Conservation (phyloP, 306 rosid species). For the Psophocarpus tetragonolobus region DNA sequence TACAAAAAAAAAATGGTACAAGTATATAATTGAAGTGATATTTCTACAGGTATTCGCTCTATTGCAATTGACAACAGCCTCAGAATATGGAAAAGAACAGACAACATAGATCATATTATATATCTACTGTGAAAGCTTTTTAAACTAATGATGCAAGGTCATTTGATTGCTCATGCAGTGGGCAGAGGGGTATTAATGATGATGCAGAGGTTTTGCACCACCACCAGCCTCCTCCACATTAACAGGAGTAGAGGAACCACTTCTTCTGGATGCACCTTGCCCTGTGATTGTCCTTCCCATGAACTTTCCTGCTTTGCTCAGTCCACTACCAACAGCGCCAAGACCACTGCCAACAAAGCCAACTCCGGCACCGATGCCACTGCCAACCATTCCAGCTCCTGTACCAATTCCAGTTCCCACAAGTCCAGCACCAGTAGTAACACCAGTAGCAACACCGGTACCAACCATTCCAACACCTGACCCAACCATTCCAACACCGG, state of each 20-base stretch:
- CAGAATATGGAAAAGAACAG: conserved; percentile 27
- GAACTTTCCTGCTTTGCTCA: conserved; percentile 80
- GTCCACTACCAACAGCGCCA: conserved; percentile 58
- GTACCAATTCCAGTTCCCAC: conserved; percentile 51
- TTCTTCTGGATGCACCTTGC: conserved; percentile 47
- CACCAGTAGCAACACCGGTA: conserved; percentile 57
- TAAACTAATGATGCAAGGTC: conserved; percentile 27
- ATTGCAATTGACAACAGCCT: conserved; percentile 18
- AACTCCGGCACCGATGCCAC: conserved; percentile 36
- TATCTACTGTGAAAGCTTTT: conserved; percentile 43
- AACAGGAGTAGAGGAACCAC: conserved; percentile 73
- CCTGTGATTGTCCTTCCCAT: conserved; percentile 92
- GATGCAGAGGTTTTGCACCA: conserved; percentile 59
- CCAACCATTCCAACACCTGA: conserved; percentile 73
- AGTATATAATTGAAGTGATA: conserved; percentile 32
- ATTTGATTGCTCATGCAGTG: conserved; percentile 33
- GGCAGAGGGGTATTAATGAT: neutral
- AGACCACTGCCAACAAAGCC: conserved; percentile 50
- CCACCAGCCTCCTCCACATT: conserved; percentile 68
- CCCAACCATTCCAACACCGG: conserved; percentile 70
- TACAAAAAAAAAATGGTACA: conserved; percentile 35
- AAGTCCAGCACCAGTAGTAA: conserved; percentile 44
- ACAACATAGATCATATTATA: neutral
- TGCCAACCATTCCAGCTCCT: conserved; percentile 28
- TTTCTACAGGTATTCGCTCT: conserved; percentile 30